A percentile compares a stretch with the other conserved stretches of the same genome.
phyloP scores from a whole-genome alignment of 768 basidiomycete genomes.

The Mycena alexandri region DNA sequence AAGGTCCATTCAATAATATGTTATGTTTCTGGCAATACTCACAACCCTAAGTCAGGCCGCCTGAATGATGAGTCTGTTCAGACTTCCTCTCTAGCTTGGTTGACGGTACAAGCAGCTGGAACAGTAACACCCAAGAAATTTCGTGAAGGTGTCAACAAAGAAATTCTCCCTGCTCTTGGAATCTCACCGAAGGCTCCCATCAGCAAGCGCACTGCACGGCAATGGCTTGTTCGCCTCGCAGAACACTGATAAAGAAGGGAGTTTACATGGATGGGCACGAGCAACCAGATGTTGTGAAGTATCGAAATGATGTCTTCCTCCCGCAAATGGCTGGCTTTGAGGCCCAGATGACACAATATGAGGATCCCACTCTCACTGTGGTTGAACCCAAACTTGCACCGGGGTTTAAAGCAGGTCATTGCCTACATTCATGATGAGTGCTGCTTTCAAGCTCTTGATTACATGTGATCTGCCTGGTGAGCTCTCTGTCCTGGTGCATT shows the following conservation, averaged over 20 bases:
- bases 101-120: conserved; percentile 41
- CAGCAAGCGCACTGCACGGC: conserved; percentile 47
- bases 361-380: conserved; percentile 22
- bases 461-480: conserved; percentile 14
- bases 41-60: background rate
- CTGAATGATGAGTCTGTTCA: conserved; percentile 43
- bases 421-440: conserved; percentile 49
- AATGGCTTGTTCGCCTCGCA: conserved; percentile 53
- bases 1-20: background rate
- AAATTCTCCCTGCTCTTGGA: conserved; percentile 48
- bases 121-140: conserved; percentile 47
- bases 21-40: background rate
- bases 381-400: conserved; percentile 38
- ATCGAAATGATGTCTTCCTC: conserved; percentile 35
- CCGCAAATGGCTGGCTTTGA: conserved; percentile 38
- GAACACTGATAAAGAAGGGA: conserved; percentile 46
- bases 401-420: conserved; percentile 44
- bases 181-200: conserved; percentile 44
- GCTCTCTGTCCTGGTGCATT: background rate
- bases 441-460: conserved; percentile 47
- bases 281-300: conserved; percentile 35
- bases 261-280: conserved; percentile 56
- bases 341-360: conserved; percentile 31
- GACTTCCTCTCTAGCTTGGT: conserved; percentile 35
- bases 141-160: conserved; percentile 42